Percentiles rank a stretch among this genome's conserved stretches.
These are phyloP conservation scores for Ganoderma sinense DNA, from an alignment of 1,284 basidiomycete species.

Conservation along the genomic window DNA sequence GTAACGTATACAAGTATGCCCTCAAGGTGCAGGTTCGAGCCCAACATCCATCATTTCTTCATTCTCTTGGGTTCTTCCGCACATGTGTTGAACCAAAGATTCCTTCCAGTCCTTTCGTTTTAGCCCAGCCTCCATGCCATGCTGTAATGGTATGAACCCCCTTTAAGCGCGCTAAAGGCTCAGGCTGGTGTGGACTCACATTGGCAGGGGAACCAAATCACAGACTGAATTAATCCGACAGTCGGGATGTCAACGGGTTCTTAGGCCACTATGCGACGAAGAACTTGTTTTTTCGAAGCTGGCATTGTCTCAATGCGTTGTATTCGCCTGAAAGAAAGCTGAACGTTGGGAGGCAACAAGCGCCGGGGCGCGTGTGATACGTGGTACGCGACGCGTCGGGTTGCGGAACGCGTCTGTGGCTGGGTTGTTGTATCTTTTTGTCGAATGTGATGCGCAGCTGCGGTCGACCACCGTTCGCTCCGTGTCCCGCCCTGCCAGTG, in stretches of 20 bases:
- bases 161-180: too few relatives aligned
- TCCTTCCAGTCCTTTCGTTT: background rate
- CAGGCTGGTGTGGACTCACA: too few relatives aligned
- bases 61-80: slow-evolving; percentile 43
- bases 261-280: background rate
- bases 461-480: background rate
- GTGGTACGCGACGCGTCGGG: slow-evolving; percentile 20
- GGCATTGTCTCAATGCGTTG: background rate
- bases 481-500: slow-evolving; percentile 2
- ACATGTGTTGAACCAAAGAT: background rate
- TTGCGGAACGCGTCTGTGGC: slow-evolving; percentile 24
- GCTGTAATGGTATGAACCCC: too few relatives aligned
- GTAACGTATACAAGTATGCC: slow-evolving; percentile 75
- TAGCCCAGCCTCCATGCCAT: too few relatives aligned
- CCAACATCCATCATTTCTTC: slow-evolving; percentile 83
- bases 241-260: background rate
- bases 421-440: slow-evolving; percentile 23
- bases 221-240: background rate
- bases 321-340: background rate
- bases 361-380: slow-evolving; percentile 7
- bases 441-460: slow-evolving; percentile 1
- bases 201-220: too few relatives aligned
- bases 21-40: slow-evolving; percentile 92
- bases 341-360: background rate
- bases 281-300: background rate